Conservation (phyloP, 768 basidiomycete species). For the Mycena chlorophos region DNA sequence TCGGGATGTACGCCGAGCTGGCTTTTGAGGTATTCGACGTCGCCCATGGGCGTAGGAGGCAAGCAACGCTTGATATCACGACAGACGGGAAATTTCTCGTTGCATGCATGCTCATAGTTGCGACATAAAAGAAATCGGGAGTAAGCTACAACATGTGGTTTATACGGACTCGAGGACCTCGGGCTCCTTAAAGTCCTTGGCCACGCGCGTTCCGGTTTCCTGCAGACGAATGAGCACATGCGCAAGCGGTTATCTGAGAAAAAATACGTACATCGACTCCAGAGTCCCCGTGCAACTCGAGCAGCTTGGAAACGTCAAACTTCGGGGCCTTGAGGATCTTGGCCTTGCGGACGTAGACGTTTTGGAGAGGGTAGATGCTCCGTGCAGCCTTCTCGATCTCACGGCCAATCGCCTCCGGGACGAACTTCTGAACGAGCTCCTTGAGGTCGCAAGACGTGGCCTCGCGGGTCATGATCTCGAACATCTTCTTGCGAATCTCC, state of each 20-base stretch:
- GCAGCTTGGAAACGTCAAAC: conserved; percentile 91
- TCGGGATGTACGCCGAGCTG: conserved; percentile 64
- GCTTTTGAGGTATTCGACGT: conserved; percentile 68
- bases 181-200: conserved; percentile 97
- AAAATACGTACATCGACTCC: conserved; percentile 73
- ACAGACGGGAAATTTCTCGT: background rate
- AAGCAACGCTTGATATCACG: conserved; percentile 5
- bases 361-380: conserved; percentile 98
- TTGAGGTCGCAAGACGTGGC: conserved; percentile 94
- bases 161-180: conserved; percentile 91
- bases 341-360: conserved; percentile 98
- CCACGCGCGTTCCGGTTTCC: conserved; percentile 94
- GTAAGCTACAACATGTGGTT: conserved; percentile 38
- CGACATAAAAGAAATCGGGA: conserved; percentile 28
- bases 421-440: conserved; percentile 97
- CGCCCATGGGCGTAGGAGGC: conserved; percentile 53
- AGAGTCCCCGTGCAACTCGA: conserved; percentile 97
- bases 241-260: conserved; percentile 13
- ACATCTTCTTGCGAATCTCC: conserved; percentile 99
- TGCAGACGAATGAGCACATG: conserved; percentile 31
- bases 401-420: conserved; percentile 97
- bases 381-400: conserved; percentile 98
- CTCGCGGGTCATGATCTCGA: conserved; percentile 97
- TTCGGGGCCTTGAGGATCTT: conserved; percentile 99
- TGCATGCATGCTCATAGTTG: conserved; percentile 28